A percentile compares a stretch with the other conserved stretches of the same genome.
These are phyloP conservation scores for Cercospora sp. DNA, from an alignment of 2,329 filamentous ascomycete genomes.

Conservation along the genomic window DNA sequence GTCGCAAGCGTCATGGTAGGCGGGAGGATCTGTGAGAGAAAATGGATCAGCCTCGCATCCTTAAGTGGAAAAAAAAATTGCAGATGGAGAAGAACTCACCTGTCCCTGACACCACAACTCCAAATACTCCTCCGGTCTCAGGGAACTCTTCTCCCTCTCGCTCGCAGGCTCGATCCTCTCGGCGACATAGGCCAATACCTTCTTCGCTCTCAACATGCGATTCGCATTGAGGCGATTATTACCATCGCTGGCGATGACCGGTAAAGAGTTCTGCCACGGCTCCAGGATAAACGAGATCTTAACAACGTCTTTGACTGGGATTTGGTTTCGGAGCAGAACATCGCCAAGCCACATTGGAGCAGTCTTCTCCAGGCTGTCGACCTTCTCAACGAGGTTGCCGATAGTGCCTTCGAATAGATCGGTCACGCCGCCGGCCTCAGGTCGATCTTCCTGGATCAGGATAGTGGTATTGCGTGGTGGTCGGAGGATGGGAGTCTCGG, in stretches of 20 bases:
- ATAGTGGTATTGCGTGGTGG: slow-evolving; percentile 65
- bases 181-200: slow-evolving; percentile 88
- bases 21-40: slow-evolving; percentile 57
- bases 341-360: slow-evolving; percentile 93
- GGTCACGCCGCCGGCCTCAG: slow-evolving; percentile 65
- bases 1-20: slow-evolving; percentile 91
- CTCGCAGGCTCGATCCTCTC: slow-evolving; percentile 79
- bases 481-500: slow-evolving; percentile 75
- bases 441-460: slow-evolving; percentile 65
- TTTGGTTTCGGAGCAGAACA: slow-evolving; percentile 75
- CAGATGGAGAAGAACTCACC: slow-evolving; percentile 53
- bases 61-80: too few relatives aligned
- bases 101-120: slow-evolving; percentile 94
- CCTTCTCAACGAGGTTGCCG: slow-evolving; percentile 71
- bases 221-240: slow-evolving; percentile 95
- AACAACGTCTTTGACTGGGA: slow-evolving; percentile 83
- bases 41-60: slow-evolving; percentile 41
- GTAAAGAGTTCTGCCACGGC: slow-evolving; percentile 71
- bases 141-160: slow-evolving; percentile 47
- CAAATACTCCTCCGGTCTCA: slow-evolving; percentile 87
- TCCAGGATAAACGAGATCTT: slow-evolving; percentile 95
- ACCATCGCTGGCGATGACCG: slow-evolving; percentile 72
- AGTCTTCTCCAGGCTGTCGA: slow-evolving; percentile 79
- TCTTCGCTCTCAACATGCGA: slow-evolving; percentile 91
- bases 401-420: slow-evolving; percentile 92